phyloP scores from a whole-genome alignment of 306 rosid genomes.

The Quercus variabilis region DNA sequence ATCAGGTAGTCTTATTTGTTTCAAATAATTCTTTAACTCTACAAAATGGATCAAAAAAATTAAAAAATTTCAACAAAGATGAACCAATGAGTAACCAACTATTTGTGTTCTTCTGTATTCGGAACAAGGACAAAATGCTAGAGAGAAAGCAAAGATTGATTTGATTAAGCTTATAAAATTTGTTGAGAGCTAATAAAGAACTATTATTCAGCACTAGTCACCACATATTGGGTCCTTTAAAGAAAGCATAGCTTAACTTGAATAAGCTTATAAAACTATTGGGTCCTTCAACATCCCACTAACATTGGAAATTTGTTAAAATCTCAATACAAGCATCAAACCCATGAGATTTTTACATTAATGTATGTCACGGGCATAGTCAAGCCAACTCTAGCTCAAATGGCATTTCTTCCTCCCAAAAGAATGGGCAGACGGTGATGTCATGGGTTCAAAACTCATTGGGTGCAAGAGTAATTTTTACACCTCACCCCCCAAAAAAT shows the following conservation, averaged over 20 bases:
- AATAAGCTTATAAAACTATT: neutral
- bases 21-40: neutral
- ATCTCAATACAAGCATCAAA: neutral
- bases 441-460: no score
- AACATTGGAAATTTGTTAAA: neutral
- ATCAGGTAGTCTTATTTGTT: neutral
- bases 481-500: no score
- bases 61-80: neutral
- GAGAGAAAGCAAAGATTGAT: neutral
- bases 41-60: neutral
- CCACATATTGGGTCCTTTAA: neutral
- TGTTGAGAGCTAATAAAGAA: neutral
- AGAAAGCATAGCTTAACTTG: neutral
- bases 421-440: no score
- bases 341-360: neutral
- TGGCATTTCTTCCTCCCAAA: no score
- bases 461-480: no score
- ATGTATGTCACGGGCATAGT: no score
- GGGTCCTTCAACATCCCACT: neutral
- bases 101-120: neutral
- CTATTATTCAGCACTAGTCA: no score
- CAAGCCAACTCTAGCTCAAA: no score
- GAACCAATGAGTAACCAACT: neutral
- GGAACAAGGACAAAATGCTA: neutral
- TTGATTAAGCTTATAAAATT: neutral